Percentiles rank a stretch among this genome's conserved stretches.
Conservation (phyloP, 1,139 yeast species). For the Sugiyamaella neomexicana region DNA sequence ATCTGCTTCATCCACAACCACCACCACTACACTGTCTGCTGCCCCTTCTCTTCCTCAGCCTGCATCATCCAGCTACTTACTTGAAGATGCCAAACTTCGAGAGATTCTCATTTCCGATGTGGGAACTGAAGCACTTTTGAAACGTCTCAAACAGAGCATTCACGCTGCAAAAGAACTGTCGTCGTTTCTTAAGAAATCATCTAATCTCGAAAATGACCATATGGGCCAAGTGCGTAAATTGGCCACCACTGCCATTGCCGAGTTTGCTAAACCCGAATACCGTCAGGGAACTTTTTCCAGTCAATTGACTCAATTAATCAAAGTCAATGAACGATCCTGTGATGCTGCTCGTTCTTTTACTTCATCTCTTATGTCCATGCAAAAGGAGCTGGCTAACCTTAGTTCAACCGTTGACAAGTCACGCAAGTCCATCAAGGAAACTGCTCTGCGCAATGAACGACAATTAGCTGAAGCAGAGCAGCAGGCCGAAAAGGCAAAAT, state of each 20-base stretch:
- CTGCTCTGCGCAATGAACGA: conserved; percentile 76
- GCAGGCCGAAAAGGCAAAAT: conserved; percentile 85
- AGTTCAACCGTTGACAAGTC: conserved; percentile 66
- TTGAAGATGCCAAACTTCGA: conserved; percentile 51
- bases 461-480: conserved; percentile 78
- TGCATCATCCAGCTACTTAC: conserved; percentile 29
- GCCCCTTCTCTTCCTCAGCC: conserved; percentile 10
- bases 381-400: conserved; percentile 78
- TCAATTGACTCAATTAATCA: conserved; percentile 67
- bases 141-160: conserved; percentile 75
- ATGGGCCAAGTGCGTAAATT: conserved; percentile 70
- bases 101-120: conserved; percentile 57
- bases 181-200: conserved; percentile 74
- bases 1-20: neutral
- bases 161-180: conserved; percentile 83
- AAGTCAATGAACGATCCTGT: conserved; percentile 72
- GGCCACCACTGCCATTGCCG: conserved; percentile 54
- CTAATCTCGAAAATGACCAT: conserved; percentile 77
- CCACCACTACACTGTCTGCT: neutral
- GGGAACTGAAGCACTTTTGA: conserved; percentile 62
- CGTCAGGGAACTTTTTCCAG: conserved; percentile 69
- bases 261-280: conserved; percentile 51
- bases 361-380: conserved; percentile 77
- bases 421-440: conserved; percentile 77
- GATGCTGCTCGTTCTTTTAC: conserved; percentile 76